phyloP scores from a whole-genome alignment of 1,139 yeast species.

The Maudiozyma humilis region DNA sequence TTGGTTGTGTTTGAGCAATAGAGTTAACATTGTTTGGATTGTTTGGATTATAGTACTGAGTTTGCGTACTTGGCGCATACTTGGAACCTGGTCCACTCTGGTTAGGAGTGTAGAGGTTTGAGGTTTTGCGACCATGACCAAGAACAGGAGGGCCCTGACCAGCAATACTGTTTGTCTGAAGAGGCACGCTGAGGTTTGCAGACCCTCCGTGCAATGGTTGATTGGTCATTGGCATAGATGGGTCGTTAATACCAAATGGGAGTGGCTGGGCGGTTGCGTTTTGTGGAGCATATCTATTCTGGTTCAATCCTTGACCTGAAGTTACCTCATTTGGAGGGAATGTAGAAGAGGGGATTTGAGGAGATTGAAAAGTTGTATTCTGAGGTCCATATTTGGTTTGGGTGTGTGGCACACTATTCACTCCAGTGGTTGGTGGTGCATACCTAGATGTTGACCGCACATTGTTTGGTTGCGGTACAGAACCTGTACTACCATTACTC shows the following conservation, averaged over 20 bases:
- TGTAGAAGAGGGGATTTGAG: background rate
- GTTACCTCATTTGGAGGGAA: background rate
- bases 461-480: background rate
- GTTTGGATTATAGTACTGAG: slow-evolving; percentile 22
- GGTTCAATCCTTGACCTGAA: background rate
- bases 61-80: slow-evolving; percentile 36
- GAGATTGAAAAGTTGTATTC: background rate
- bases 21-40: no score
- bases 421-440: background rate
- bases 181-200: background rate
- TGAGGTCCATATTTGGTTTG: background rate
- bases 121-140: slow-evolving; percentile 21
- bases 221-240: background rate
- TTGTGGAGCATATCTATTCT: background rate
- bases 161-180: background rate
- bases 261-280: background rate
- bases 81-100: slow-evolving; percentile 28
- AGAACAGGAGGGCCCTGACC: background rate
- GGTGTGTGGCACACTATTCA: background rate
- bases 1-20: no score
- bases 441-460: background rate
- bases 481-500: background rate
- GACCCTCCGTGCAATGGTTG: background rate
- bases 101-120: slow-evolving; percentile 29
- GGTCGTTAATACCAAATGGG: background rate